Evolutionary conservation across 441 rosid species (phyloP), one percentile per base, ranked within the genome.

Genomic region (Isatis lusitanica): DNA sequence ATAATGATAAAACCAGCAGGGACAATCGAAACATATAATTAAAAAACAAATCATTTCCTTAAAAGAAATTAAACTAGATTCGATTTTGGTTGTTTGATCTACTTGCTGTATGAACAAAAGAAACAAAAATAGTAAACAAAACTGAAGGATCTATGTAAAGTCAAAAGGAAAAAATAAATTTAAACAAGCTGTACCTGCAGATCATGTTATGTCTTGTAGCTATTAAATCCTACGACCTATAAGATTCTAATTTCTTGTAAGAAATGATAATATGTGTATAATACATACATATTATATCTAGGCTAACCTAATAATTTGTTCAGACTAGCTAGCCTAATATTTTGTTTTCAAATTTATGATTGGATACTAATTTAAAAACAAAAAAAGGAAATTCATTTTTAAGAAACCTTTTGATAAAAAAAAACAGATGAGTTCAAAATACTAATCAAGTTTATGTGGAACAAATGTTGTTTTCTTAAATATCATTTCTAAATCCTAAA

Each of bases 141-240:
- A 53, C 44, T 63, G 51, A 68, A 62, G 66, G 44, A 55, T 75
- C 79, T 63, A 69, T 38, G 70, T 75, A 52, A 75, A 75, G 79
- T 75, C 74, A 75, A 69, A 69, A 55, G 75, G 60, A 69, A 55
- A 63, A 28, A 24, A 7, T 31, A 9, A 24, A 63, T 5, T 17
- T 63, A 17, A 69, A 69, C 60, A 44, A 68, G 79, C 64, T 75
- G 70, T 75, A 68, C 24, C 51, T 69, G 70, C 70, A 69, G 74
- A 63, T 69, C 66, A 69, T 75, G 79, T 62, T 61, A 46, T 75
- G 70, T 75, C 75, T 63, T 63, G 21, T 75, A 75, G 66, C 79
- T 69, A 56, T 38, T 75, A 55, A 75, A 63, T 55, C 59, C 74
- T 75, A 63, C 53, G 70, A 63, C 79, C 60, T 16, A 56, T 55